phyloP scores from a whole-genome alignment of 495 filamentous ascomycete species.

The Penicillium canescens region DNA sequence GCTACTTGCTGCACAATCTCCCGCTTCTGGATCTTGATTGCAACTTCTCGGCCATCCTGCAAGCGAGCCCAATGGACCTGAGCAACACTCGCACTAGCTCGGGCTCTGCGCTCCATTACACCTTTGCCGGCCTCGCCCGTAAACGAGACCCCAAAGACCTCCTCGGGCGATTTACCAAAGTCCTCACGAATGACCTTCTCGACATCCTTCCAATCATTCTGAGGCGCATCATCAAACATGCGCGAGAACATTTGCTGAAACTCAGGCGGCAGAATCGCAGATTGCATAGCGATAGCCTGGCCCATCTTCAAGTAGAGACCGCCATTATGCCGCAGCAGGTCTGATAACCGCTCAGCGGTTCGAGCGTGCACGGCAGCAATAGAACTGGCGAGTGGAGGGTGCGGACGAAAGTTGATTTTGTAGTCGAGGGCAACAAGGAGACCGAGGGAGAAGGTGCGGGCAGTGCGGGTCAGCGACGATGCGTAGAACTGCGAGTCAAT shows the following conservation, averaged over 20 bases:
- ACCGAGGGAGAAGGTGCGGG: slow-evolving; percentile 76
- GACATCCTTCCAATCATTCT: slow-evolving; percentile 88
- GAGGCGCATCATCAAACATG: slow-evolving; percentile 98
- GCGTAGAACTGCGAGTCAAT: slow-evolving; percentile 76
- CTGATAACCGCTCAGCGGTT: slow-evolving; percentile 77
- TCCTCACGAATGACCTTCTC: slow-evolving; percentile 86
- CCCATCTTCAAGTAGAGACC: slow-evolving; percentile 97
- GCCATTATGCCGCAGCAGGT: slow-evolving; percentile 80
- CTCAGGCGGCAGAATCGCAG: slow-evolving; percentile 85
- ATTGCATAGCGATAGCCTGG: slow-evolving; percentile 98
- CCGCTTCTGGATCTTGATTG: slow-evolving; percentile 94
- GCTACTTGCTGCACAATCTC: slow-evolving; percentile 87
- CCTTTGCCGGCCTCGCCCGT: slow-evolving; percentile 64
- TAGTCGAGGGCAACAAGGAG: slow-evolving; percentile 88
- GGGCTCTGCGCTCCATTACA: slow-evolving; percentile 82
- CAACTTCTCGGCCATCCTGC: slow-evolving; percentile 82
- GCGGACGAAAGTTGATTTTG: slow-evolving; percentile 89
- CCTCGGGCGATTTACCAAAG: slow-evolving; percentile 78
- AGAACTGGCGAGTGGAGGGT: slow-evolving; percentile 66
- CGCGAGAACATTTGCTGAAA: slow-evolving; percentile 92
- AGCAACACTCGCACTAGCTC: slow-evolving; percentile 88
- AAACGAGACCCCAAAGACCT: slow-evolving; percentile 88
- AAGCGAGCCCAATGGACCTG: slow-evolving; percentile 95
- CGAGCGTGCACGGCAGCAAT: slow-evolving; percentile 75
- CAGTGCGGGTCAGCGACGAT: slow-evolving; percentile 73